These are phyloP conservation scores for Coniophora puteana DNA, from an alignment of 1,284 basidiomycete species.

Conservation along the genomic window DNA sequence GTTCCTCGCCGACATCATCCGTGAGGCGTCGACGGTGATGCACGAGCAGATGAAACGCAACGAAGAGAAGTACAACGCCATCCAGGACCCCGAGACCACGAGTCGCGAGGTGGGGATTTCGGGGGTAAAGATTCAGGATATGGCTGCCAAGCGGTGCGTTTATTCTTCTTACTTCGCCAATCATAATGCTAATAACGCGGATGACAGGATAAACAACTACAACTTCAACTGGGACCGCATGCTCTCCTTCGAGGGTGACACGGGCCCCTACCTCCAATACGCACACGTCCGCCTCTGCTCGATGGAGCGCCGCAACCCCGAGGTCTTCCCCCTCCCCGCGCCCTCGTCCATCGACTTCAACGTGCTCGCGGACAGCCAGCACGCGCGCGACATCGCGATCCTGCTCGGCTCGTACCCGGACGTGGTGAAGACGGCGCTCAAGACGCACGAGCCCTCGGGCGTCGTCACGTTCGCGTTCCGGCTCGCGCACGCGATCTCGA, in stretches of 20 bases:
- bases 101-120: constrained; percentile 90
- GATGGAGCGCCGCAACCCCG: constrained; percentile 91
- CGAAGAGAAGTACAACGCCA: constrained; percentile 86
- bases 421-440: constrained; percentile 81
- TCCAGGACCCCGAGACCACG: constrained; percentile 85
- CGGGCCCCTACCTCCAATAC: constrained; percentile 94
- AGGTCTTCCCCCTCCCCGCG: constrained; percentile 76
- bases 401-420: constrained; percentile 90
- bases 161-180: neutral
- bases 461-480: constrained; percentile 81
- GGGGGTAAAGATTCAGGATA: constrained; percentile 98
- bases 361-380: constrained; percentile 64
- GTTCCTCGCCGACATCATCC: constrained; percentile 94
- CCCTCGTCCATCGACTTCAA: constrained; percentile 68
- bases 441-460: constrained; percentile 87
- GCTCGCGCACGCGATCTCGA: constrained; percentile 79
- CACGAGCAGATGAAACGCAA: constrained; percentile 97
- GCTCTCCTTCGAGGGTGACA: constrained; percentile 97
- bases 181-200: too few species aligned
- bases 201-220: constrained; percentile 89
- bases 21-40: constrained; percentile 90
- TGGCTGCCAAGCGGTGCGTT: constrained; percentile 85
- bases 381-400: constrained; percentile 86
- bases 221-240: constrained; percentile 94
- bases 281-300: constrained; percentile 94